Conservation (phyloP, 2,329 filamentous ascomycete genomes). For the Bisporella sp. region DNA sequence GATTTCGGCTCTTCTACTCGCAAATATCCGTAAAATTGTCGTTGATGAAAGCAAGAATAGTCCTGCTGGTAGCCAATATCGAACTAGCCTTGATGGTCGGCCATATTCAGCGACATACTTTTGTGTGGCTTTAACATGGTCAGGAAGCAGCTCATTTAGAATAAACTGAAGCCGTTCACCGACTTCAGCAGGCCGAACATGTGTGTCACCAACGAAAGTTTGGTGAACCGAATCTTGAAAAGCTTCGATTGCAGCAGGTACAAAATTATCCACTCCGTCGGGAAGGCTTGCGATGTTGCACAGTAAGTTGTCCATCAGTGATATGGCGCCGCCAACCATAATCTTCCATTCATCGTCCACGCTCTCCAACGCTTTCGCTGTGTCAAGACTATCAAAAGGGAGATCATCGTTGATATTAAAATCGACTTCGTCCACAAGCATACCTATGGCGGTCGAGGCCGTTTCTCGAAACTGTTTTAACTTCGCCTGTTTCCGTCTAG, state of each 20-base stretch:
- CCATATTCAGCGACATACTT: slow-evolving; percentile 58
- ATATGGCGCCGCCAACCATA: slow-evolving; percentile 72
- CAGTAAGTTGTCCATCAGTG: slow-evolving; percentile 80
- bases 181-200: slow-evolving; percentile 44
- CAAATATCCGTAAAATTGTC: slow-evolving; percentile 73
- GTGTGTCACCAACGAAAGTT: slow-evolving; percentile 22
- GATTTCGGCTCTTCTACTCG: slow-evolving; percentile 70
- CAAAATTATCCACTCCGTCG: slow-evolving; percentile 53
- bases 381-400: slow-evolving; percentile 32
- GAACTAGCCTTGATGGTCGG: slow-evolving; percentile 64
- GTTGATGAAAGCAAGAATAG: slow-evolving; percentile 73
- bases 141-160: slow-evolving; percentile 60
- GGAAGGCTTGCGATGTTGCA: slow-evolving; percentile 61
- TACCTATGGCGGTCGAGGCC: slow-evolving; percentile 78
- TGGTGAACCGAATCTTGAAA: slow-evolving; percentile 38
- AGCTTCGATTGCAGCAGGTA: slow-evolving; percentile 55
- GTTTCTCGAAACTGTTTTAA: slow-evolving; percentile 70
- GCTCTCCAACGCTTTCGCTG: slow-evolving; percentile 35
- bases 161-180: slow-evolving; percentile 63
- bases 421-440: slow-evolving; percentile 78
- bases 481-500: slow-evolving; percentile 63
- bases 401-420: slow-evolving; percentile 53
- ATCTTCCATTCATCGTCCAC: slow-evolving; percentile 56
- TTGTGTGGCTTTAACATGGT: slow-evolving; percentile 53
- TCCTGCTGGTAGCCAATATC: slow-evolving; percentile 82